Evolutionary conservation across 495 filamentous ascomycete genomes (phyloP).

Genomic region (Sordaria brevicollis): DNA sequence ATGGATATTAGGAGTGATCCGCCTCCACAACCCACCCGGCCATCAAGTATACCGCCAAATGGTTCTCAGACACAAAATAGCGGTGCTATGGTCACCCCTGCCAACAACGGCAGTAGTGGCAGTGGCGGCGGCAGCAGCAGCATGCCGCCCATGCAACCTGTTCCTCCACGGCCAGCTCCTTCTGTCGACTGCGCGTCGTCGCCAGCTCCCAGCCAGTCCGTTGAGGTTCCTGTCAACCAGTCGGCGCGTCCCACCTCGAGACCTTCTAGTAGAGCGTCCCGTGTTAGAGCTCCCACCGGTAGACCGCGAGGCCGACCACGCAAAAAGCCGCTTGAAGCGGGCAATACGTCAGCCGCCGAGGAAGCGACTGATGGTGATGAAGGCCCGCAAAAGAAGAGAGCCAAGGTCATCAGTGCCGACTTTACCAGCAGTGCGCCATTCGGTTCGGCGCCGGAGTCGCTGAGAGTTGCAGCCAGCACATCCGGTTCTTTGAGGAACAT

Average conservation of each 20-base stretch:
- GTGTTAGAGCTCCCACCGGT: constrained; percentile 28
- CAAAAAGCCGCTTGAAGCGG: constrained; percentile 34
- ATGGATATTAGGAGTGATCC: constrained; percentile 11
- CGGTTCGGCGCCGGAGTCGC: constrained; percentile 60
- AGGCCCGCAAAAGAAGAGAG: constrained; percentile 55
- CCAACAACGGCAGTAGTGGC: too few species aligned
- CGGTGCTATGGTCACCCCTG: not conserved
- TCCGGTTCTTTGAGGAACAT: constrained; percentile 80
- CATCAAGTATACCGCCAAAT: constrained; percentile 14
- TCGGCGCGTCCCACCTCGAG: constrained; percentile 1
- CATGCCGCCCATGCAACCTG: not conserved
- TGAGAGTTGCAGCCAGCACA: constrained; percentile 81
- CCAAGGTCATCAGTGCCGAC: constrained; percentile 58
- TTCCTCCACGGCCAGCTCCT: not conserved
- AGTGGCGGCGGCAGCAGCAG: too few species aligned
- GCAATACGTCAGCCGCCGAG: constrained; percentile 58
- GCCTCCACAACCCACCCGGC: constrained; percentile 9
- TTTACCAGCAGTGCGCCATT: constrained; percentile 59
- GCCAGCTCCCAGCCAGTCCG: constrained; percentile 7
- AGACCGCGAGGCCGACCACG: constrained; percentile 36
- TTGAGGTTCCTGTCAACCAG: constrained; percentile 3
- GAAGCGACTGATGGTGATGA: constrained; percentile 60
- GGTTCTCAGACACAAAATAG: constrained; percentile 2
- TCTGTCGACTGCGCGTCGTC: constrained; percentile 8
- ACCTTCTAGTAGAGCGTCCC: constrained; percentile 30